phyloP scores from a whole-genome alignment of 306 rosid genomes.

The Cucurbita maxima region DNA sequence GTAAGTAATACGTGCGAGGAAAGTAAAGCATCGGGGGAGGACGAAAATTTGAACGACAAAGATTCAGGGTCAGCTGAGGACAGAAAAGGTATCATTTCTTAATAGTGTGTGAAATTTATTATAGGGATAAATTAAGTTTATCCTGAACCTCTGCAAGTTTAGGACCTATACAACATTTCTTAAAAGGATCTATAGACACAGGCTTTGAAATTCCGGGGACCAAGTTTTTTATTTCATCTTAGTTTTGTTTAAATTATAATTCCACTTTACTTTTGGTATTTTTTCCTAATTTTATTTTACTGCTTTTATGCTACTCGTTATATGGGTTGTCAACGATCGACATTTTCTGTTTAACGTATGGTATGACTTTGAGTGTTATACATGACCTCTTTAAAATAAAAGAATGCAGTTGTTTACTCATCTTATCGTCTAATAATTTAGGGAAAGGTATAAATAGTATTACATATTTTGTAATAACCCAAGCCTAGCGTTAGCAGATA shows the following conservation, averaged over 20 bases:
- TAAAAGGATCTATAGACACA: not conserved
- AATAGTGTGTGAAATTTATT: not conserved
- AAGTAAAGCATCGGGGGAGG: conserved; percentile 27
- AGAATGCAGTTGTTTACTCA: not conserved
- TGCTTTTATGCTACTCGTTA: not conserved
- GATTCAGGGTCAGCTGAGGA: conserved; percentile 25
- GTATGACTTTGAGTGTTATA: not conserved
- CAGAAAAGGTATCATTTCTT: conserved; percentile 30
- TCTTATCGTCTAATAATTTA: not conserved
- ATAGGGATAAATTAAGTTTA: not conserved
- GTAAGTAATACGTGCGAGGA: conserved; percentile 28
- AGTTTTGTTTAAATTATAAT: not conserved
- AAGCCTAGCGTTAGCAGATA: too few relatives aligned
- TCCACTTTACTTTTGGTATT: not conserved
- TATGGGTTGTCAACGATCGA: not conserved
- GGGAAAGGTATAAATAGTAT: not conserved
- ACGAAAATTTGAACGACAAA: conserved; percentile 34
- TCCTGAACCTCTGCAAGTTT: not conserved
- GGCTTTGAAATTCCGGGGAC: not conserved
- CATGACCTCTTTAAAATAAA: not conserved
- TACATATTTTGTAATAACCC: too few relatives aligned
- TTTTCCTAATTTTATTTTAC: not conserved
- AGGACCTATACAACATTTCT: not conserved
- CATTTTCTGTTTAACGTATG: not conserved
- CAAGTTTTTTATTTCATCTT: not conserved